phyloP scores from a whole-genome alignment of 495 filamentous ascomycete genomes.

The Amniculicola lignicola region DNA sequence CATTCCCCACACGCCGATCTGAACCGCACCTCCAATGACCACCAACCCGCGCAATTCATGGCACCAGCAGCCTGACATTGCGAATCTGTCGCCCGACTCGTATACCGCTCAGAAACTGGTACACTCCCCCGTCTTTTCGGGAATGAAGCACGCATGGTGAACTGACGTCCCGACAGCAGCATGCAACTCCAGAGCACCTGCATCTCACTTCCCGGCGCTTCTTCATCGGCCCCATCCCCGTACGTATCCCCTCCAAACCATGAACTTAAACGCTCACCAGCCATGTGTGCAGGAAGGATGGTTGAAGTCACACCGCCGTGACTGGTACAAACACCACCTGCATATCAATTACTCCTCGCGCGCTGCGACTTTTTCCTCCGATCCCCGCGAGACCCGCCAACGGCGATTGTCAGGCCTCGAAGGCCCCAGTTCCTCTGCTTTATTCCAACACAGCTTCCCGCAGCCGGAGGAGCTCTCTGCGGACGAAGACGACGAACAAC shows the following conservation, averaged over 20 bases:
- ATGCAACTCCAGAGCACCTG: slow-evolving; percentile 61
- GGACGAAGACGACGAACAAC: slow-evolving; percentile 25
- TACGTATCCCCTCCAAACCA: slow-evolving; percentile 10
- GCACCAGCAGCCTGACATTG: slow-evolving; percentile 31
- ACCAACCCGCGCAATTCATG: slow-evolving; percentile 22
- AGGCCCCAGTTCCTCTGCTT: slow-evolving; percentile 43
- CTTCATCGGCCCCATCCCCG: slow-evolving; percentile 67
- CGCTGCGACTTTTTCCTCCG: slow-evolving; percentile 53
- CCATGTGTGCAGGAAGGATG: slow-evolving; percentile 50
- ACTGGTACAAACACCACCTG: slow-evolving; percentile 59
- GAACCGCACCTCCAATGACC: slow-evolving; percentile 12
- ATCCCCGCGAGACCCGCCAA: slow-evolving; percentile 45
- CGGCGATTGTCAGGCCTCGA: slow-evolving; percentile 44
- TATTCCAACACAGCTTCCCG: slow-evolving; percentile 44
- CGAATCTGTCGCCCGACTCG: slow-evolving; percentile 33
- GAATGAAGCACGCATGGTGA: not conserved
- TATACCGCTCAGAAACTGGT: slow-evolving; percentile 53
- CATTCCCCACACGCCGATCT: not conserved
- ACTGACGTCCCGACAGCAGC: slow-evolving; percentile 45
- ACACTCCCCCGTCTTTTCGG: slow-evolving; percentile 4
- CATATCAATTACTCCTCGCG: slow-evolving; percentile 58
- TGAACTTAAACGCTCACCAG: slow-evolving; percentile 1
- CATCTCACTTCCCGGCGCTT: slow-evolving; percentile 60
- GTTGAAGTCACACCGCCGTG: slow-evolving; percentile 62
- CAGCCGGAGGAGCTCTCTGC: slow-evolving; percentile 45